Evolutionary conservation across 2,329 filamentous ascomycete species (phyloP).

Genomic region (Paecilomyces fulvus): DNA sequence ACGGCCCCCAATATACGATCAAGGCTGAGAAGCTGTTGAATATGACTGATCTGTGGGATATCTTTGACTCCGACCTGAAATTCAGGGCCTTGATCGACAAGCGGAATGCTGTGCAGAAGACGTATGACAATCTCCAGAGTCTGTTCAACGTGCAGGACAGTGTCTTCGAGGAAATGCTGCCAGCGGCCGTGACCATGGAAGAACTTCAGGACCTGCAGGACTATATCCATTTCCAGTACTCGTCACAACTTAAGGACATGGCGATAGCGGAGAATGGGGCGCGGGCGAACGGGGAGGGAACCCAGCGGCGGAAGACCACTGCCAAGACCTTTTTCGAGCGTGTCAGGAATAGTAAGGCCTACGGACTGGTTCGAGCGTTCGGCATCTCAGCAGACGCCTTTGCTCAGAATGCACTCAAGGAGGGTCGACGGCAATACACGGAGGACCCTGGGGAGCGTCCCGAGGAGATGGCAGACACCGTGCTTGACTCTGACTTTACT

Average conservation of each 20-base stretch:
- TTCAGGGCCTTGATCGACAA: constrained; percentile 91
- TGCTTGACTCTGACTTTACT: constrained; percentile 63
- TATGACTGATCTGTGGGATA: constrained; percentile 90
- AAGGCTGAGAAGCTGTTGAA: constrained; percentile 79
- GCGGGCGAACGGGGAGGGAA: constrained; percentile 50
- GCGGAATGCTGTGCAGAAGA: constrained; percentile 73
- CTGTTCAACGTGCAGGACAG: constrained; percentile 60
- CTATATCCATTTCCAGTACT: constrained; percentile 91
- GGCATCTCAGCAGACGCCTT: constrained; percentile 84
- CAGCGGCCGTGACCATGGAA: constrained; percentile 74
- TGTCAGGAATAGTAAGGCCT: constrained; percentile 69
- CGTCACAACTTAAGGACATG: constrained; percentile 72
- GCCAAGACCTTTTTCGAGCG: constrained; percentile 75
- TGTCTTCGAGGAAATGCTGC: constrained; percentile 75
- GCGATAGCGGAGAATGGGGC: constrained; percentile 40
- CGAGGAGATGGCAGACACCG: constrained; percentile 74
- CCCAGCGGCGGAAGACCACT: constrained; percentile 72
- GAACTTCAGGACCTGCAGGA: constrained; percentile 95
- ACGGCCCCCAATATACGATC: constrained; percentile 64
- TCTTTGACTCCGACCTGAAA: constrained; percentile 90
- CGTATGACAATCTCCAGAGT: constrained; percentile 63
- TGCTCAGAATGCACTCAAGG: constrained; percentile 73
- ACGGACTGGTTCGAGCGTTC: constrained; percentile 76
- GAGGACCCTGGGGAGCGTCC: constrained; percentile 77
- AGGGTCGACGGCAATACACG: constrained; percentile 69